Percentiles rank a stretch among this genome's conserved stretches.
Evolutionary conservation across 129 eudicot genomes (phyloP).

Genomic region (Tanacetum coccineum): DNA sequence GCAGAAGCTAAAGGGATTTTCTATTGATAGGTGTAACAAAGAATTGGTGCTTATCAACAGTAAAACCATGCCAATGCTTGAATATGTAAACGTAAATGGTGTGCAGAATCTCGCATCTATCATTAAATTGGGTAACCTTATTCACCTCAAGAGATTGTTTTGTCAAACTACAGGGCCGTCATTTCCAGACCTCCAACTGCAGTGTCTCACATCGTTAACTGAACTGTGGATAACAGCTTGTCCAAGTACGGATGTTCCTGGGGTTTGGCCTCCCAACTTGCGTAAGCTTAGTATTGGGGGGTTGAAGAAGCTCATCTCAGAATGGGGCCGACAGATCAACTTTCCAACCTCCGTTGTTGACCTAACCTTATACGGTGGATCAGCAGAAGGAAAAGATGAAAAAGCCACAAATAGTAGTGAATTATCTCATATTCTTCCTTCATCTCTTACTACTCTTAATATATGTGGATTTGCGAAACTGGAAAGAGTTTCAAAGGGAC

Average conservation of each 20-base stretch:
- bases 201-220: neutral
- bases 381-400: too few relatives aligned
- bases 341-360: neutral
- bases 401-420: too few relatives aligned
- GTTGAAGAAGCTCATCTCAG: neutral
- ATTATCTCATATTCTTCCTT: neutral
- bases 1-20: too few relatives aligned
- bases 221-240: fast-evolving
- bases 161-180: neutral
- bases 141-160: too few relatives aligned
- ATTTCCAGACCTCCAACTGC: neutral
- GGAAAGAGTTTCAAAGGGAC: neutral
- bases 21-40: too few relatives aligned
- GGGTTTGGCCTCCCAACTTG: neutral
- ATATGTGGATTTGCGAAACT: neutral
- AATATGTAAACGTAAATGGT: too few relatives aligned
- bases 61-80: too few relatives aligned
- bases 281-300: neutral
- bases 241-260: neutral
- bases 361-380: neutral
- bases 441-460: neutral
- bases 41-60: too few relatives aligned
- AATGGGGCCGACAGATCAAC: neutral
- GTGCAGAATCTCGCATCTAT: too few relatives aligned
- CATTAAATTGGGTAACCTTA: too few relatives aligned